A percentile compares a stretch with the other conserved stretches of the same genome.
These are phyloP conservation scores for Cercospora zeina DNA, from an alignment of 2,329 filamentous ascomycete species.

Conservation along the genomic window DNA sequence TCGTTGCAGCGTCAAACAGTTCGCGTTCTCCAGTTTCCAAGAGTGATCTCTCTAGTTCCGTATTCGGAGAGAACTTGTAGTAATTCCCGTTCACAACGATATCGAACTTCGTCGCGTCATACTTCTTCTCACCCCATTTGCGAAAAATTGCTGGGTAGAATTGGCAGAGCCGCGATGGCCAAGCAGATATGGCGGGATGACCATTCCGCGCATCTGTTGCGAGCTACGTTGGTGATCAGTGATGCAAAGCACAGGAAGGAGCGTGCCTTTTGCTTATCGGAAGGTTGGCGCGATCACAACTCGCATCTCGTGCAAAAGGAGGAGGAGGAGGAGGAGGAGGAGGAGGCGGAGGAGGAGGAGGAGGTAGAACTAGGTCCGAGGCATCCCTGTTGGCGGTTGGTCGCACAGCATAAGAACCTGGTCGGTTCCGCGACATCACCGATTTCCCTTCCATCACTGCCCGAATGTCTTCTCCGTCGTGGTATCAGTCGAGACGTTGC, in stretches of 20 bases:
- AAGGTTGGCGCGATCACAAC: no score
- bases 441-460: not conserved
- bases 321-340: no score
- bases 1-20: conserved; percentile 58
- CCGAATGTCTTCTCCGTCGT: not conserved
- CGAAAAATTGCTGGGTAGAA: conserved; percentile 58
- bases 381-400: not conserved
- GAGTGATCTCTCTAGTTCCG: conserved; percentile 45
- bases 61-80: conserved; percentile 57
- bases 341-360: no score
- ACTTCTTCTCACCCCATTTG: conserved; percentile 48
- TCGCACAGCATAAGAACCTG: conserved; percentile 5
- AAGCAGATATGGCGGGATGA: not conserved
- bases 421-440: not conserved
- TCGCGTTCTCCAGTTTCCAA: conserved; percentile 54
- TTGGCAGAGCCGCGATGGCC: conserved; percentile 51
- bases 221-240: no score
- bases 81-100: conserved; percentile 60
- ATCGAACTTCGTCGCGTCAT: not conserved
- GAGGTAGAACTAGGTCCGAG: conserved; percentile 4
- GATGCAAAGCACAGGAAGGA: no score
- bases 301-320: not conserved
- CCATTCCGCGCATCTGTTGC: no score
- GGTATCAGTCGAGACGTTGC: not conserved
- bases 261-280: no score